Percentiles rank a stretch among this genome's conserved stretches.
These are phyloP conservation scores for Colletotrichum destructivum DNA, from an alignment of 2,329 filamentous ascomycete species.

Conservation along the genomic window DNA sequence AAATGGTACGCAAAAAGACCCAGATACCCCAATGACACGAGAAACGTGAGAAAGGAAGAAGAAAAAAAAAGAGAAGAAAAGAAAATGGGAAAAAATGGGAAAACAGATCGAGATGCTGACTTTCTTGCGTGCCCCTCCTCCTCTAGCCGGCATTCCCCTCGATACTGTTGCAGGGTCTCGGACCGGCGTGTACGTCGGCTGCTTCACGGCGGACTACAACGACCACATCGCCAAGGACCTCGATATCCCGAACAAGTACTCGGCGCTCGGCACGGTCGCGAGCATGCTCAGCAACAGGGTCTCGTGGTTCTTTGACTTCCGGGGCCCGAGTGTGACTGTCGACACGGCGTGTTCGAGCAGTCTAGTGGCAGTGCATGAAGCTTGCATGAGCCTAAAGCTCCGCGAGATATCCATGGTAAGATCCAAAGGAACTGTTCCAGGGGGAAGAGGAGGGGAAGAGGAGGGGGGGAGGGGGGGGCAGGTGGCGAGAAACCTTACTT, in stretches of 20 bases:
- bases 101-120: slow-evolving; percentile 1
- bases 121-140: too few relatives aligned
- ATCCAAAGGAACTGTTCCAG: background rate
- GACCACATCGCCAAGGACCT: slow-evolving; percentile 38
- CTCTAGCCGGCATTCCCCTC: slow-evolving; percentile 44
- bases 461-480: background rate
- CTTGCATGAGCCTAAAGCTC: slow-evolving; percentile 44
- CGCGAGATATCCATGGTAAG: slow-evolving; percentile 43
- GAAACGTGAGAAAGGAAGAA: accelerated
- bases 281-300: slow-evolving; percentile 54
- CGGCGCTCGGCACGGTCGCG: slow-evolving; percentile 49
- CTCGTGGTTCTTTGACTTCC: slow-evolving; percentile 55
- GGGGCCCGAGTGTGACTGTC: slow-evolving; percentile 53
- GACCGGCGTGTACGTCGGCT: slow-evolving; percentile 47
- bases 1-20: slow-evolving; percentile 28
- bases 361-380: slow-evolving; percentile 53
- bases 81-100: background rate
- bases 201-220: slow-evolving; percentile 47
- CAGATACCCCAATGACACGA: background rate
- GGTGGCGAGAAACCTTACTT: too few relatives aligned
- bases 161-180: slow-evolving; percentile 43
- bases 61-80: background rate
- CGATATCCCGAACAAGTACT: slow-evolving; percentile 40
- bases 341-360: slow-evolving; percentile 58
- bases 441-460: background rate